Conservation (phyloP, 2,329 filamentous ascomycete genomes). For the Clarireedia homoeocarpa region DNA sequence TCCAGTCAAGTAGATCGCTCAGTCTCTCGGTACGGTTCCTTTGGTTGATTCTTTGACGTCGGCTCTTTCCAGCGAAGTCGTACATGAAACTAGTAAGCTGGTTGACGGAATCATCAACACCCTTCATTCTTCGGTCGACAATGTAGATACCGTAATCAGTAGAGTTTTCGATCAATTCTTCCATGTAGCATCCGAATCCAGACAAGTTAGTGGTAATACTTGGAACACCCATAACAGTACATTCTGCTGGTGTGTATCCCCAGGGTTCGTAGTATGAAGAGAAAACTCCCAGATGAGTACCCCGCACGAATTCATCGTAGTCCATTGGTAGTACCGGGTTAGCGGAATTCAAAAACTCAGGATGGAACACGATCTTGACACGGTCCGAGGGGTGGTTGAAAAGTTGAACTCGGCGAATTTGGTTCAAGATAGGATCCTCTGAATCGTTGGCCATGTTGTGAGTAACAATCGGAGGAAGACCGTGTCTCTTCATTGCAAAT, state of each 20-base stretch:
- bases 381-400: conserved; percentile 95
- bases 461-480: conserved; percentile 88
- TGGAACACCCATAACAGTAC: conserved; percentile 97
- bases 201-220: conserved; percentile 98
- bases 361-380: conserved; percentile 97
- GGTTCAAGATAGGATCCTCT: conserved; percentile 91
- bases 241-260: conserved; percentile 97
- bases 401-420: conserved; percentile 89
- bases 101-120: conserved; percentile 94
- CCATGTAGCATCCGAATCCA: conserved; percentile 98
- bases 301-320: conserved; percentile 97
- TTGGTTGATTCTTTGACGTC: conserved; percentile 96
- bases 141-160: conserved; percentile 99
- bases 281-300: conserved; percentile 92
- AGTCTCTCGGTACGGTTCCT: conserved; percentile 92
- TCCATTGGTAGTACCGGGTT: conserved; percentile 93
- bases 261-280: conserved; percentile 98
- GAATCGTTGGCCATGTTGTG: conserved; percentile 97
- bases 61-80: conserved; percentile 88
- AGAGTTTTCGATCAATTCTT: conserved; percentile 96
- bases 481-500: conserved; percentile 92
- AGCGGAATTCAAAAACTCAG: conserved; percentile 91
- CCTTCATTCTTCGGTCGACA: conserved; percentile 90
- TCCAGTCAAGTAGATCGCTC: conserved; percentile 95
- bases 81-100: conserved; percentile 89